phyloP scores from a whole-genome alignment of 768 basidiomycete genomes.

The Multifurca ochricompacta region DNA sequence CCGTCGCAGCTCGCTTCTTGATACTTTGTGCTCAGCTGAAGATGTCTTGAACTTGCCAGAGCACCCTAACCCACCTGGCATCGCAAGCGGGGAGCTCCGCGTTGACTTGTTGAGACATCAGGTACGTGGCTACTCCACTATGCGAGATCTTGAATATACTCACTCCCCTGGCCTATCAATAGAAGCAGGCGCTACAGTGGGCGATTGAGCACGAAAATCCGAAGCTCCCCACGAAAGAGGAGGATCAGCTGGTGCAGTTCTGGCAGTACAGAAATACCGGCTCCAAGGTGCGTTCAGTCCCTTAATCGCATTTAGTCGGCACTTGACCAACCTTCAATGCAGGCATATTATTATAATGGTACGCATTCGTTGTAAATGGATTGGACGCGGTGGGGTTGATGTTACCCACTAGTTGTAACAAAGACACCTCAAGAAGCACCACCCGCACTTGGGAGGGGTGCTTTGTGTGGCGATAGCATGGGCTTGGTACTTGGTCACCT shows the following conservation, averaged over 20 bases:
- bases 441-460: conserved; percentile 74
- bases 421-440: conserved; percentile 60
- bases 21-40: conserved; percentile 55
- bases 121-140: conserved; percentile 31
- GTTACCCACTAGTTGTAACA: conserved; percentile 54
- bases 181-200: conserved; percentile 86
- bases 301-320: not conserved
- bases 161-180: not conserved
- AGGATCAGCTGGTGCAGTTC: conserved; percentile 78
- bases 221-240: conserved; percentile 52
- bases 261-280: conserved; percentile 65
- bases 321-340: not conserved
- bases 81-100: conserved; percentile 52
- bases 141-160: not conserved
- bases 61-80: conserved; percentile 66
- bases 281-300: conserved; percentile 39
- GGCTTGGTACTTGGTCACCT: conserved; percentile 41
- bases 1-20: conserved; percentile 61
- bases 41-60: conserved; percentile 68
- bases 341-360: conserved; percentile 69
- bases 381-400: not conserved
- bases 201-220: conserved; percentile 79
- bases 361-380: conserved; percentile 20
- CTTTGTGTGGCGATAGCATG: conserved; percentile 88
- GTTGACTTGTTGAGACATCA: conserved; percentile 81